Evolutionary conservation across 2,329 filamentous ascomycete genomes (phyloP).

Genomic region (Verticillium klebahnii): DNA sequence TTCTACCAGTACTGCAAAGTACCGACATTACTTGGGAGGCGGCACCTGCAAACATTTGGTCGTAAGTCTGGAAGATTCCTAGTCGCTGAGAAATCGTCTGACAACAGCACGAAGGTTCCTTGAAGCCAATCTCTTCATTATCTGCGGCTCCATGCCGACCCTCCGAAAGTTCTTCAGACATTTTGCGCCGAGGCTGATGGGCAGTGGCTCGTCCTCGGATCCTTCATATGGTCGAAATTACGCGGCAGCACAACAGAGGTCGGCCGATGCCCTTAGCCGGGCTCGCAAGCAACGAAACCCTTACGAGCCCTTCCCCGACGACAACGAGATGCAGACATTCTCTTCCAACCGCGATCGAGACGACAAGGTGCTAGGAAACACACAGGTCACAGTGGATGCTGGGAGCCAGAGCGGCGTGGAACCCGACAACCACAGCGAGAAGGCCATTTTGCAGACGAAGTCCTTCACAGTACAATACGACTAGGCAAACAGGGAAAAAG

Average conservation of each 20-base stretch:
- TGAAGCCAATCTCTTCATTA: constrained; percentile 34
- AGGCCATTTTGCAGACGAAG: constrained; percentile 19
- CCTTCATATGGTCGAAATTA: background rate
- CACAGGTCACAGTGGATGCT: constrained; percentile 9
- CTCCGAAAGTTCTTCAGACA: constrained; percentile 33
- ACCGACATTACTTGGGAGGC: constrained; percentile 9
- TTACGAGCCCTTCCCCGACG: constrained; percentile 6
- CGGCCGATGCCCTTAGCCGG: background rate
- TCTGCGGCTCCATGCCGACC: constrained; percentile 34
- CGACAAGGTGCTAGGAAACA: background rate
- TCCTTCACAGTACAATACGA: constrained; percentile 17
- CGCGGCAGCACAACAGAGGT: background rate
- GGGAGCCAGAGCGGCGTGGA: constrained; percentile 3
- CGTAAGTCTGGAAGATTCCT: background rate
- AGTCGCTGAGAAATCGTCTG: background rate
- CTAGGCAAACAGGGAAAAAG: background rate
- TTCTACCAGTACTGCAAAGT: constrained; percentile 4
- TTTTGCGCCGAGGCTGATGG: constrained; percentile 26
- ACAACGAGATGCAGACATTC: constrained; percentile 6
- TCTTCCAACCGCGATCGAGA: background rate
- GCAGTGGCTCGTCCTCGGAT: constrained; percentile 7
- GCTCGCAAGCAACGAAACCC: constrained; percentile 2
- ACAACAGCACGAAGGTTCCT: constrained; percentile 18
- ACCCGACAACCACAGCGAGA: constrained; percentile 18
- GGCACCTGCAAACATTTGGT: constrained; percentile 10